These are phyloP conservation scores for Teratosphaeria epicoccoides DNA, from an alignment of 2,329 filamentous ascomycete genomes.

Conservation along the genomic window DNA sequence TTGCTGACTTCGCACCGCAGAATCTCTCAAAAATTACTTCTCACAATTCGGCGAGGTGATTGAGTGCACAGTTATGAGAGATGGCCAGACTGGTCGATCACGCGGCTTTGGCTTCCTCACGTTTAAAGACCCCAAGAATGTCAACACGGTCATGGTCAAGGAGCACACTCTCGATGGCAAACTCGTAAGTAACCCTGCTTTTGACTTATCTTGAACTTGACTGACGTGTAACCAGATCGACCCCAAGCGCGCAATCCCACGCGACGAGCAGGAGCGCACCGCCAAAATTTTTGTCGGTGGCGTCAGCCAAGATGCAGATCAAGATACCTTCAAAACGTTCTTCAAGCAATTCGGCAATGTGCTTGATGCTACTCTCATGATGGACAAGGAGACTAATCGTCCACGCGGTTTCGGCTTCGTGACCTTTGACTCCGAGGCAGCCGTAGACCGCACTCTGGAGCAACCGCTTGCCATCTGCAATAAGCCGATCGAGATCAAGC, in stretches of 20 bases:
- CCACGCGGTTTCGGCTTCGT: constrained; percentile 96
- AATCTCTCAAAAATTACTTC: constrained; percentile 94
- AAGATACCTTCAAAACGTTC: constrained; percentile 91
- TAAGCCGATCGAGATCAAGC: constrained; percentile 96
- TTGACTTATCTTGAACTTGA: not conserved
- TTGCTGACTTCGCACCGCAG: constrained; percentile 40
- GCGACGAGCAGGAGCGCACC: constrained; percentile 95
- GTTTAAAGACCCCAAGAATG: constrained; percentile 93
- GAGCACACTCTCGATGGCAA: constrained; percentile 97
- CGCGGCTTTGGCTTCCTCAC: constrained; percentile 96
- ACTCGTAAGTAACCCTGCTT: constrained; percentile 56
- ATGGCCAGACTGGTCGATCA: constrained; percentile 84
- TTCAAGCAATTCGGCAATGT: constrained; percentile 95
- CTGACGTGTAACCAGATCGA: constrained; percentile 60
- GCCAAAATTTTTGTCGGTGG: constrained; percentile 98
- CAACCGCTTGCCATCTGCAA: constrained; percentile 83
- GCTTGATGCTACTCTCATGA: constrained; percentile 96
- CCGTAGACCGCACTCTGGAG: constrained; percentile 82
- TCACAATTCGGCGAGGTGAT: constrained; percentile 94
- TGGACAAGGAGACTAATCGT: constrained; percentile 98
- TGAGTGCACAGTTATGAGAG: constrained; percentile 98
- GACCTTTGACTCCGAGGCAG: constrained; percentile 91
- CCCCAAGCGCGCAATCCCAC: constrained; percentile 90
- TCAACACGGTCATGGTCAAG: constrained; percentile 99
- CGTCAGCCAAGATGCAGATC: constrained; percentile 92